A percentile compares a stretch with the other conserved stretches of the same genome.
phyloP scores from a whole-genome alignment of 139 green algal species.

The Haematococcus lacustris region DNA sequence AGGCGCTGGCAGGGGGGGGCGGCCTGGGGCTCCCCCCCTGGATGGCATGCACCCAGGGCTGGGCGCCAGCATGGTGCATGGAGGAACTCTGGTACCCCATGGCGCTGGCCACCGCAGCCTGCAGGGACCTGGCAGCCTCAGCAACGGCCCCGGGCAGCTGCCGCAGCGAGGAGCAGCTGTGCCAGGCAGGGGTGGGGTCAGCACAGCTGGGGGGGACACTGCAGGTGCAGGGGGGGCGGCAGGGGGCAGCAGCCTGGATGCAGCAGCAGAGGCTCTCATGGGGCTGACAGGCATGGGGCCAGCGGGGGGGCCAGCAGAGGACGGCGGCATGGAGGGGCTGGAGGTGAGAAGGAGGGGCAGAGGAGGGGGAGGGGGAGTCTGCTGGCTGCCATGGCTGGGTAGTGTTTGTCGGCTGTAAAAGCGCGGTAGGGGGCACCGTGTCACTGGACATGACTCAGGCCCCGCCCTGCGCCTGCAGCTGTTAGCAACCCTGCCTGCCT shows the following conservation, averaged over 20 bases:
- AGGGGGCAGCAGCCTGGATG: conserved; percentile 40
- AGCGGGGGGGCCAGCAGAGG: background rate
- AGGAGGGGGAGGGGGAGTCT: background rate
- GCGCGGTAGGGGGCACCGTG: background rate
- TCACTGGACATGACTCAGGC: background rate
- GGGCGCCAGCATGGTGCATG: too few relatives aligned
- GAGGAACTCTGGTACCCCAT: too few relatives aligned
- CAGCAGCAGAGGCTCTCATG: conserved; percentile 61
- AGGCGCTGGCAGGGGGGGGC: too few relatives aligned
- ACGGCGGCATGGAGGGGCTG: background rate
- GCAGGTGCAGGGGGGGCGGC: conserved; percentile 3
- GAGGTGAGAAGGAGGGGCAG: background rate
- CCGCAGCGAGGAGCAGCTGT: too few relatives aligned
- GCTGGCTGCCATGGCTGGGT: background rate
- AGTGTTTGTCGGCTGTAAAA: background rate
- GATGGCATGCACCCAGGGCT: too few relatives aligned
- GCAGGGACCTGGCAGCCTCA: too few relatives aligned
- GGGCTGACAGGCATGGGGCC: conserved; percentile 32
- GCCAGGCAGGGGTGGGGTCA: background rate
- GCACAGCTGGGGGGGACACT: too few relatives aligned
- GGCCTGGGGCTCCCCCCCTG: too few relatives aligned
- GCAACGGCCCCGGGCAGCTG: too few relatives aligned
- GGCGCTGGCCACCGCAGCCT: too few relatives aligned
- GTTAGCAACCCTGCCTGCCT: too few relatives aligned
- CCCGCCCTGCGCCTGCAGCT: background rate